Percentiles rank a stretch among this genome's conserved stretches.
Evolutionary conservation across 2,329 filamentous ascomycete genomes (phyloP).

Genomic region (Pyrenochaeta sp.): DNA sequence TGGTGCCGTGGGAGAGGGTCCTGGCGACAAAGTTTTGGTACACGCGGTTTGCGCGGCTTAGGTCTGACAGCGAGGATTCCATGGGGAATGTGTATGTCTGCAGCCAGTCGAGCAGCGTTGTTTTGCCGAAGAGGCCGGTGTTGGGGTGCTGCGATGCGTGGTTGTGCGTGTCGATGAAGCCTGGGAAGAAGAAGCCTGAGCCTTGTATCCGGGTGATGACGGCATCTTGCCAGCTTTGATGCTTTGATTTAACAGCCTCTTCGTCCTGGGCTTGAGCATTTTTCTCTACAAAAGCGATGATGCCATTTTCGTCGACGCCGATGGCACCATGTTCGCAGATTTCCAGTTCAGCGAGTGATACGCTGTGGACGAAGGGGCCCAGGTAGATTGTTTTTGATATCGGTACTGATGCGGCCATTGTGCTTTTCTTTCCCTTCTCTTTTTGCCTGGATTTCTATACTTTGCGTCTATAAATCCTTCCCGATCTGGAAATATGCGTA

Average conservation of each 20-base stretch:
- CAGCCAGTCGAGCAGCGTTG: slow-evolving; percentile 92
- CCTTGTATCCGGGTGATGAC: slow-evolving; percentile 49
- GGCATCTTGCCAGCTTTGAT: slow-evolving; percentile 50
- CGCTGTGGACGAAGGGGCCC: slow-evolving; percentile 69
- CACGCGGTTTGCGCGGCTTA: slow-evolving; percentile 69
- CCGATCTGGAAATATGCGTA: too few relatives aligned
- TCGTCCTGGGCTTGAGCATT: slow-evolving; percentile 29
- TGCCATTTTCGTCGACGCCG: slow-evolving; percentile 61
- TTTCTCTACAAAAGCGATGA: slow-evolving; percentile 58
- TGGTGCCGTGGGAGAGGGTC: slow-evolving; percentile 89
- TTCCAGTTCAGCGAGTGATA: slow-evolving; percentile 57
- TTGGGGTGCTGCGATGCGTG: slow-evolving; percentile 97
- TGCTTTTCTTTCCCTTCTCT: slow-evolving; percentile 3
- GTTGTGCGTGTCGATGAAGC: slow-evolving; percentile 91
- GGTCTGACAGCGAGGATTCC: slow-evolving; percentile 75
- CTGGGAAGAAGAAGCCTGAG: slow-evolving; percentile 81
- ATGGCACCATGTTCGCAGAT: slow-evolving; percentile 56
- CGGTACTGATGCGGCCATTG: slow-evolving; percentile 39
- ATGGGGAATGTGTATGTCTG: slow-evolving; percentile 94
- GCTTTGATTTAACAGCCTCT: slow-evolving; percentile 27
- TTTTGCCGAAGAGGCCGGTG: slow-evolving; percentile 89
- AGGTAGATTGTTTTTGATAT: slow-evolving; percentile 58
- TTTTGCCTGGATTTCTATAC: background rate
- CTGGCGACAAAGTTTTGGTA: slow-evolving; percentile 81
- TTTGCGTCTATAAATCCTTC: too few relatives aligned